A percentile compares a stretch with the other conserved stretches of the same genome.
These are phyloP conservation scores for Penicillium oxalicum DNA, from an alignment of 2,329 filamentous ascomycete genomes.

Conservation along the genomic window DNA sequence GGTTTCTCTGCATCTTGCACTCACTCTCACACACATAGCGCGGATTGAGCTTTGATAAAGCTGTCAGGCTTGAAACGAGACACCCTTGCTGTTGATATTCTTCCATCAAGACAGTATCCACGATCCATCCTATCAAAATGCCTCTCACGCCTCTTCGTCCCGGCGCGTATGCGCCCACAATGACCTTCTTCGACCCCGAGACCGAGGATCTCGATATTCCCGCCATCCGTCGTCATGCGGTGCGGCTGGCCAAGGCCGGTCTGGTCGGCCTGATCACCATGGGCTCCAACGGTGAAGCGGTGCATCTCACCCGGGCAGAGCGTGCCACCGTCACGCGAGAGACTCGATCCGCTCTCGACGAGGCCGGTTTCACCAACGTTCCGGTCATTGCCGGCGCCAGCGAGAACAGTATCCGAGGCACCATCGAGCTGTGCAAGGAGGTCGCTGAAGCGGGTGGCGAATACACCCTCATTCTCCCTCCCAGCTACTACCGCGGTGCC, in stretches of 20 bases:
- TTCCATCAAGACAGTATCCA: neutral
- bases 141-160: constrained; percentile 60
- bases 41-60: no score
- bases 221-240: constrained; percentile 71
- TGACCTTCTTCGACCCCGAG: constrained; percentile 81
- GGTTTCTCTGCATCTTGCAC: neutral
- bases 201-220: constrained; percentile 81
- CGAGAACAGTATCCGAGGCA: constrained; percentile 73
- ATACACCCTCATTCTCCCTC: constrained; percentile 72
- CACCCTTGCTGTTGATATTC: no score
- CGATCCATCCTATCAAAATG: constrained; percentile 16
- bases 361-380: constrained; percentile 67
- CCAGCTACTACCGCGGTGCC: constrained; percentile 74
- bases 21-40: no score
- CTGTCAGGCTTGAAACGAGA: no score
- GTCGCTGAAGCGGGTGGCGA: constrained; percentile 66
- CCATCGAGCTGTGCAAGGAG: constrained; percentile 66
- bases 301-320: constrained; percentile 74
- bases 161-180: constrained; percentile 81
- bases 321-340: constrained; percentile 68
- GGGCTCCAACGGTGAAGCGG: constrained; percentile 87
- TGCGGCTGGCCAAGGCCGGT: constrained; percentile 69
- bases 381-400: constrained; percentile 78
- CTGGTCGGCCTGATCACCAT: constrained; percentile 77
- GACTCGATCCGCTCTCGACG: constrained; percentile 74